Evolutionary conservation across 495 filamentous ascomycete genomes (phyloP).

Genomic region (Hyaloscypha bicolor): DNA sequence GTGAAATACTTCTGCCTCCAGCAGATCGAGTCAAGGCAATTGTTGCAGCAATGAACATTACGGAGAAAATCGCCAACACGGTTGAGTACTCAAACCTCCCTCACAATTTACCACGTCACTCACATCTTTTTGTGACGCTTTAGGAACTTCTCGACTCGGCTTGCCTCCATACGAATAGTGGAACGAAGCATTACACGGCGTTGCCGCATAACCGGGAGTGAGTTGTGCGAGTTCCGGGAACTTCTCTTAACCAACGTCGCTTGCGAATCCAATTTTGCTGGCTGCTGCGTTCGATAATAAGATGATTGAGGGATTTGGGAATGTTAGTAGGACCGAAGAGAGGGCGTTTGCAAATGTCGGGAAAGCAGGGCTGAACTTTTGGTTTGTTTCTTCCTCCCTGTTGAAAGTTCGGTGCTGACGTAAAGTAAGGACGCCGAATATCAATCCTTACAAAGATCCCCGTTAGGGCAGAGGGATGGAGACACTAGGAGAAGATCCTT

Average conservation of each 20-base stretch:
- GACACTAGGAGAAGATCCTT: conserved; percentile 62
- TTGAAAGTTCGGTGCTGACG: too few relatives aligned
- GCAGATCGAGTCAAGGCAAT: conserved; percentile 47
- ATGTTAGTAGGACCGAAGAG: conserved; percentile 18
- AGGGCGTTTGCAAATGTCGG: conserved; percentile 11
- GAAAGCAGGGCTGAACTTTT: conserved; percentile 1
- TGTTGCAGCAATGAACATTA: conserved; percentile 43
- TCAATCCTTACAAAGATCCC: conserved; percentile 39
- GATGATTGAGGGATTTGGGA: conserved; percentile 44
- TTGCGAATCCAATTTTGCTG: conserved; percentile 48
- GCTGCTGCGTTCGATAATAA: conserved; percentile 51
- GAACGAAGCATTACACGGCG: conserved; percentile 52
- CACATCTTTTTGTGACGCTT: neutral
- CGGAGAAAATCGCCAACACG: conserved; percentile 45
- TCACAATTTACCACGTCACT: neutral
- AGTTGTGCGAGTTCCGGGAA: conserved; percentile 33
- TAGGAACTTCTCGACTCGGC: conserved; percentile 42
- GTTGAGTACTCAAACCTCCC: conserved; percentile 34
- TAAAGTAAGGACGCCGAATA: conserved; percentile 7
- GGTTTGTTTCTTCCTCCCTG: neutral
- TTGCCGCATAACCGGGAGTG: conserved; percentile 41
- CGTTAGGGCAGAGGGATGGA: conserved; percentile 62
- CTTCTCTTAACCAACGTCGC: conserved; percentile 49
- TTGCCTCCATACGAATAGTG: conserved; percentile 52
- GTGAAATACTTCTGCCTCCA: conserved; percentile 49